Conservation (phyloP, 768 basidiomycete genomes). For the Leccinum pellstonianum region DNA sequence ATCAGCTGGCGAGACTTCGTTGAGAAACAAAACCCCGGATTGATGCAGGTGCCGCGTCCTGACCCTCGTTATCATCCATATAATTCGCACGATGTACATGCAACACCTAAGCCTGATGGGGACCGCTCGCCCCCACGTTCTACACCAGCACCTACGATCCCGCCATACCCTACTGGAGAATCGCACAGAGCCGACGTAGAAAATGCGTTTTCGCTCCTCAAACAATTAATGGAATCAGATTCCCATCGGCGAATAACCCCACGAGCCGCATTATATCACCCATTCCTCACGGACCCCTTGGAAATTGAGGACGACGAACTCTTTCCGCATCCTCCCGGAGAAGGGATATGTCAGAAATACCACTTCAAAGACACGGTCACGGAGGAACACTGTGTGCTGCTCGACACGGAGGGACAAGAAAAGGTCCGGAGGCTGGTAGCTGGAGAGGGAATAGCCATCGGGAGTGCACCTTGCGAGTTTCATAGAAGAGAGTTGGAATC, state of each 20-base stretch:
- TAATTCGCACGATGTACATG: conserved; percentile 29
- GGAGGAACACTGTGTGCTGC: conserved; percentile 51
- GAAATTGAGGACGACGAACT: conserved; percentile 59
- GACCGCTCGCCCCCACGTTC: conserved; percentile 24
- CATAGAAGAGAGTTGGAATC: conserved; percentile 36
- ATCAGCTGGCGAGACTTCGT: conserved; percentile 75
- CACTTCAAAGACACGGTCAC: conserved; percentile 64
- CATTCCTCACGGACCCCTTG: conserved; percentile 60
- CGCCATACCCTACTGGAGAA: conserved; percentile 33
- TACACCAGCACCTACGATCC: conserved; percentile 11
- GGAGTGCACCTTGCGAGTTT: conserved; percentile 60
- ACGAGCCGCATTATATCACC: conserved; percentile 70
- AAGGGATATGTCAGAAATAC: conserved; percentile 61
- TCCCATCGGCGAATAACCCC: conserved; percentile 78
- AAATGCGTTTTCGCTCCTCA: conserved; percentile 72
- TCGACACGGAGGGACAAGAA: conserved; percentile 38
- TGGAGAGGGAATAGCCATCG: conserved; percentile 56
- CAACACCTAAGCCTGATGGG: conserved; percentile 16
- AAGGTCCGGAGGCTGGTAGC: conserved; percentile 33
- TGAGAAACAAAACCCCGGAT: conserved; percentile 70
- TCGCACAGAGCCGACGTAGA: conserved; percentile 56
- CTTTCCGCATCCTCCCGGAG: conserved; percentile 66
- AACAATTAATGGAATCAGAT: conserved; percentile 72
- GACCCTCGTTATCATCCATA: conserved; percentile 59
- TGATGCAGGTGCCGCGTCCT: conserved; percentile 50